Base-by-base conservation (phyloP, 352 stramenopile genomes). In the Globisporangium parvum region DNA sequence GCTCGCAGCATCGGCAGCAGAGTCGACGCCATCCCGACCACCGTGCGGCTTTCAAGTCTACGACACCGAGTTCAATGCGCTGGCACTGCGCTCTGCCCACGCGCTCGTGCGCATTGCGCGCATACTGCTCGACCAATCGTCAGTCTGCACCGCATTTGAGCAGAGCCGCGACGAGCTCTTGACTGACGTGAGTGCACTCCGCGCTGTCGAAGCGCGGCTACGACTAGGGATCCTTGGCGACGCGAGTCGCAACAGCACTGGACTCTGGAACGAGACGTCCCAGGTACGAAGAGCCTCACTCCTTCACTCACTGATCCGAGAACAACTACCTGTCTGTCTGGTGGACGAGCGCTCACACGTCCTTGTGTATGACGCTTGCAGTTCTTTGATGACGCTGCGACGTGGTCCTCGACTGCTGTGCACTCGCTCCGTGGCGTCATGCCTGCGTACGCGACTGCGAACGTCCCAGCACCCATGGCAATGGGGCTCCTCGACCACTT, bases 61-160 rank as follows among this genome's bases (percentile, higher is more conserved):
- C 33, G 84, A 94, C 56, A 70, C 88, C 44, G 84, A 94, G 59
- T 94, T 91, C 61, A 94, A 94, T 59, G 55, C 84, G 6, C 59
- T 94, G 21, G 70, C 80, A n/a, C 67, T 92, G 37, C 72, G 77
- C 17, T 92, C 81, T 9, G 66, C 77, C 1, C 61, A 78, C 21
- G 73, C 72, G 9, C 67, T 94, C 20, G 64, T 79, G 18, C 79
- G 82, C 28, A 94, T 94, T 51, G 79, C 74, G 0, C 70, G 57
- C 15, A 69, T 91, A 39, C 65, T 94, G 14, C 47, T 74, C 8
- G 72, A 87, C 12, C 76, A 87, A 18, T 80, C 75, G 18, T 85
- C 79, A 0, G 56, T 73, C 45, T 93, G 82, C 58, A 68, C 66
- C 2, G 59, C 70, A 17, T 83, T 92, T 40, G 47, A 63, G 15